These are phyloP conservation scores for Beta vulgaris DNA, from an alignment of 148 eudicot species.

Conservation along the genomic window DNA sequence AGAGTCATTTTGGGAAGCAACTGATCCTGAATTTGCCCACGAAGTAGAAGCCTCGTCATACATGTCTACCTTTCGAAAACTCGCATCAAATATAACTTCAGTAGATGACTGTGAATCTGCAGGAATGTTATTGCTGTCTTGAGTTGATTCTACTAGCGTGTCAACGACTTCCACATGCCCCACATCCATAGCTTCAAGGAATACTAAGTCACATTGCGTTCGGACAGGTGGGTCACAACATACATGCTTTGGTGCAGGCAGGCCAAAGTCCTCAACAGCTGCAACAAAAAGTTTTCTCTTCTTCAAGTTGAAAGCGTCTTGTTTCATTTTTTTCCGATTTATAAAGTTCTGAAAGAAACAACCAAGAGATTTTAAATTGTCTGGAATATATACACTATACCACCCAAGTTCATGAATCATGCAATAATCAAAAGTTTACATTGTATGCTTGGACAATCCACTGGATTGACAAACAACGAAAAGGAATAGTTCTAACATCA, in stretches of 20 bases:
- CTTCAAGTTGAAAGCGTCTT: slow-evolving; percentile 20
- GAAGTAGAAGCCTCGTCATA: slow-evolving; percentile 27
- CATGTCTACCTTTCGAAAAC: slow-evolving; percentile 12
- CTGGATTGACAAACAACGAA: not conserved
- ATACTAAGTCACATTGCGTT: slow-evolving; percentile 5
- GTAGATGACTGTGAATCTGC: slow-evolving; percentile 17
- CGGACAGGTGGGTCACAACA: slow-evolving; percentile 13
- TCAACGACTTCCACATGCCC: slow-evolving; percentile 9
- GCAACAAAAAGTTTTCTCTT: slow-evolving; percentile 26
- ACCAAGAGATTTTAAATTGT: not conserved
- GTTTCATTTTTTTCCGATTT: slow-evolving; percentile 9
- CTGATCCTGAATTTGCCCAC: slow-evolving; percentile 16
- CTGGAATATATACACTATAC: not conserved
- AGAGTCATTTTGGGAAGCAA: slow-evolving; percentile 1
- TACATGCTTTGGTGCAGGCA: slow-evolving; percentile 28
- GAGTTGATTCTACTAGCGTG: slow-evolving; percentile 15
- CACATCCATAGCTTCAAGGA: not conserved
- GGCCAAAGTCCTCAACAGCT: slow-evolving; percentile 19
- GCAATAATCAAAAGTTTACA: not conserved
- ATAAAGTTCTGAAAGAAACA: slow-evolving; percentile 5
- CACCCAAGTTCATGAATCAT: not conserved
- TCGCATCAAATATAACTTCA: slow-evolving; percentile 7
- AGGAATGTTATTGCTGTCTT: slow-evolving; percentile 23
- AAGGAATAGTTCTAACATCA: not conserved
- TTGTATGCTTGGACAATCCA: not conserved